phyloP scores from a whole-genome alignment of 495 filamentous ascomycete genomes.

The Hyaloscypha variabilis region DNA sequence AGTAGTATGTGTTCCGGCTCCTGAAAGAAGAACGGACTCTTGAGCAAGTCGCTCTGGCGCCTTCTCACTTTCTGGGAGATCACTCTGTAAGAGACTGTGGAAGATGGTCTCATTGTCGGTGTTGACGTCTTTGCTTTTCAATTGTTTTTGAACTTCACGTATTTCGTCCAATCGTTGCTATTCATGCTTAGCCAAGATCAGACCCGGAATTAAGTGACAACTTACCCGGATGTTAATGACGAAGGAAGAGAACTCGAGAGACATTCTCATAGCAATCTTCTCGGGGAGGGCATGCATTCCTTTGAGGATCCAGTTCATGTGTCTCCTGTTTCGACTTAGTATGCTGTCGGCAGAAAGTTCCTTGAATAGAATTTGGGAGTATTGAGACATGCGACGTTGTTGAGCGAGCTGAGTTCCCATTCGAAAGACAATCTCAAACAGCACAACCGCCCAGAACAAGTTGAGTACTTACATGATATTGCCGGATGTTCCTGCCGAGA shows the following conservation, averaged over 20 bases:
- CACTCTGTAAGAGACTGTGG: conserved; percentile 12
- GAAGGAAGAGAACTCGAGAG: conserved; percentile 1
- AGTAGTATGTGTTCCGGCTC: conserved; percentile 35
- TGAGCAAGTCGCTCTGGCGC: conserved; percentile 31
- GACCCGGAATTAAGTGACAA: too few relatives aligned
- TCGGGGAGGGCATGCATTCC: background rate
- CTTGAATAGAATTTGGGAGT: too few relatives aligned
- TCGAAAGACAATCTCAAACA: too few relatives aligned
- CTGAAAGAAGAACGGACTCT: conserved; percentile 34
- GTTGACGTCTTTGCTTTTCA: background rate
- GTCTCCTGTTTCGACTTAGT: too few relatives aligned
- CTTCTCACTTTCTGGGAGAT: conserved; percentile 33
- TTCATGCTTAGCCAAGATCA: too few relatives aligned
- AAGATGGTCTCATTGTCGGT: conserved; percentile 19
- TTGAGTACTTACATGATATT: conserved; percentile 3
- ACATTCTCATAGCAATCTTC: conserved; percentile 1
- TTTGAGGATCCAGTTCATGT: conserved; percentile 7
- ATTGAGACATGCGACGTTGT: too few relatives aligned
- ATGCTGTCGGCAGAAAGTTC: too few relatives aligned
- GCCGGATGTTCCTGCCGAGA: background rate
- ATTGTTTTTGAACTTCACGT: too few relatives aligned
- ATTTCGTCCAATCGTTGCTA: too few relatives aligned
- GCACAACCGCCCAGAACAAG: too few relatives aligned
- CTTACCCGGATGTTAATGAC: background rate
- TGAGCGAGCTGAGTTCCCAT: too few relatives aligned